Evolutionary conservation across 1,139 yeast genomes (phyloP).

Genomic region (Candida sanyaensis): DNA sequence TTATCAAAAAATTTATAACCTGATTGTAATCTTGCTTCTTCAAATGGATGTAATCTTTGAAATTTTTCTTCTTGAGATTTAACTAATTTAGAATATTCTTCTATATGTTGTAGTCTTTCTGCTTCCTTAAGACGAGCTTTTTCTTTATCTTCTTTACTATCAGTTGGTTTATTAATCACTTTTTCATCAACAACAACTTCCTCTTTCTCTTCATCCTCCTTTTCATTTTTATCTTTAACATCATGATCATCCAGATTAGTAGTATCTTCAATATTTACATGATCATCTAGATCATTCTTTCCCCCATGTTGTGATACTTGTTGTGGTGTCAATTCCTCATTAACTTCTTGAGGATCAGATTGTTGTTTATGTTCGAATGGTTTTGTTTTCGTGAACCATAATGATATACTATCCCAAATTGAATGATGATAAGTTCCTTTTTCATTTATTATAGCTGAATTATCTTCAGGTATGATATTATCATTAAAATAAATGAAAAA

Average conservation of each 20-base stretch:
- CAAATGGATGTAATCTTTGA: slow-evolving; percentile 12
- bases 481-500: background rate
- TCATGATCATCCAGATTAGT: background rate
- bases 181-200: too few species aligned
- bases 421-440: slow-evolving; percentile 8
- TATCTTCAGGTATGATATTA: background rate
- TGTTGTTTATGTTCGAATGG: slow-evolving; percentile 3
- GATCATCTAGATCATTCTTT: too few species aligned
- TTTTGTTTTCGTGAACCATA: slow-evolving; percentile 2
- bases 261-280: too few species aligned
- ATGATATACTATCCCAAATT: background rate
- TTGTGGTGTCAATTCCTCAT: too few species aligned
- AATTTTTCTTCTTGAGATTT: slow-evolving; percentile 15
- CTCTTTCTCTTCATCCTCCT: background rate
- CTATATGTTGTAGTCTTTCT: background rate
- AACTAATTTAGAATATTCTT: slow-evolving; percentile 17
- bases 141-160: background rate
- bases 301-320: too few species aligned
- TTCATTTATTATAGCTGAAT: slow-evolving; percentile 6
- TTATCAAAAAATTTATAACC: slow-evolving; percentile 34
- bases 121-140: background rate
- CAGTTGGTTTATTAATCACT: too few species aligned
- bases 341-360: too few species aligned
- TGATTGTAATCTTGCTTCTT: slow-evolving; percentile 11
- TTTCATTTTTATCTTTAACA: background rate